Evolutionary conservation across 106 monocot genomes (phyloP).

Genomic region (Xerophyta viscosa): DNA sequence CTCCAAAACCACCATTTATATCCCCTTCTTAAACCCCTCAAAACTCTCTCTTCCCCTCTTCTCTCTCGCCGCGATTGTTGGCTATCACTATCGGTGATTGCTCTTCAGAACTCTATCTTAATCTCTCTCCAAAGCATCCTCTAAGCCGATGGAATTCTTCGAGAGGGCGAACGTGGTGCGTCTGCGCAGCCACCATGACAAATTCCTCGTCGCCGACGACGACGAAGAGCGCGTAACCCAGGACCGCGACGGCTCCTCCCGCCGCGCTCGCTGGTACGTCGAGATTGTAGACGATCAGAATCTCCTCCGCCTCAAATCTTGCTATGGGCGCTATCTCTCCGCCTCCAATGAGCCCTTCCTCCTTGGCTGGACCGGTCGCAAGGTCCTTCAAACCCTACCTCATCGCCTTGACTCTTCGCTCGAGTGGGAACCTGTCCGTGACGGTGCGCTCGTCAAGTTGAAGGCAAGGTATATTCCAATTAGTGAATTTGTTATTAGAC

Average conservation of each 20-base stretch:
- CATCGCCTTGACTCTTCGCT: constrained; percentile 65
- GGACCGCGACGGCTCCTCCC: constrained; percentile 26
- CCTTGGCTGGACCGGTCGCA: constrained; percentile 71
- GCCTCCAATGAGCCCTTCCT: constrained; percentile 81
- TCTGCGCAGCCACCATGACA: constrained; percentile 51
- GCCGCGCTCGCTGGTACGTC: constrained; percentile 23
- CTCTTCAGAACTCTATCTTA: too few relatives aligned
- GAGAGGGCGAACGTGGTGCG: constrained; percentile 33
- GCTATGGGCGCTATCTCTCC: constrained; percentile 66
- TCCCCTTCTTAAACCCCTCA: too few relatives aligned
- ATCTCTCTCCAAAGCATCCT: too few relatives aligned
- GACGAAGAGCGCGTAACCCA: constrained; percentile 52
- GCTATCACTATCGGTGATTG: too few relatives aligned
- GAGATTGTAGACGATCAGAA: constrained; percentile 17
- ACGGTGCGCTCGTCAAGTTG: constrained; percentile 44
- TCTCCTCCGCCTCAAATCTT: constrained; percentile 47
- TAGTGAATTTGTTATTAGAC: too few relatives aligned
- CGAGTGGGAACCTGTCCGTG: constrained; percentile 90
- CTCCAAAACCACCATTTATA: too few relatives aligned
- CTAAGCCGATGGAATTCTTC: constrained; percentile 67
- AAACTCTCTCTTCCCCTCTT: too few relatives aligned
- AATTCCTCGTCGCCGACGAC: constrained; percentile 52
- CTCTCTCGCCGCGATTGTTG: too few relatives aligned
- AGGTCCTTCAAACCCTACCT: constrained; percentile 62
- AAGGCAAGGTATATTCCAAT: too few relatives aligned